A percentile compares a stretch with the other conserved stretches of the same genome.
These are phyloP conservation scores for Apocynum venetum DNA, from an alignment of 257 asterid genomes.

Conservation along the genomic window DNA sequence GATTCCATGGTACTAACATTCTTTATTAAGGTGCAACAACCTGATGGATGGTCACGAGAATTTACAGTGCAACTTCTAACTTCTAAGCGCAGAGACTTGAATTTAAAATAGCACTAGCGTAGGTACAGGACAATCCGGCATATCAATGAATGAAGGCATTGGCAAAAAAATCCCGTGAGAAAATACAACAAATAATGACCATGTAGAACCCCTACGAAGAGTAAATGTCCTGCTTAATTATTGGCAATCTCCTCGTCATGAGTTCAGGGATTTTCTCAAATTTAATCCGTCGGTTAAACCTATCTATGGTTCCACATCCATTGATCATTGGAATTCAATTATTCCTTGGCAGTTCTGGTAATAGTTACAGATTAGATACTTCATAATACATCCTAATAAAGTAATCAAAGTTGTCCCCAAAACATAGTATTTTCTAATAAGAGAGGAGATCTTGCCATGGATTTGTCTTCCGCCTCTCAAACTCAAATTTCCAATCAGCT, in stretches of 20 bases:
- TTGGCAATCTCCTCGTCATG: not conserved
- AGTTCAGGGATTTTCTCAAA: not conserved
- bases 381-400: not conserved
- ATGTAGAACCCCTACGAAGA: not conserved
- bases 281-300: not conserved
- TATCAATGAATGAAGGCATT: not conserved
- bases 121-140: not conserved
- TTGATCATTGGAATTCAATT: not conserved
- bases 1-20: slow-evolving; percentile 10
- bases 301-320: not conserved
- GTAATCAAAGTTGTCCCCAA: slow-evolving; percentile 10
- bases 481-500: not conserved
- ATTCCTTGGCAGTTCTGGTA: not conserved
- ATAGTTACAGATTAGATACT: not conserved
- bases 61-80: not conserved
- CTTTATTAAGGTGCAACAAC: slow-evolving; percentile 2
- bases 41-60: slow-evolving; percentile 1
- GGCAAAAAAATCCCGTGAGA: not conserved
- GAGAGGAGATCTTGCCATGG: not conserved
- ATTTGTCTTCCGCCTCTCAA: not conserved
- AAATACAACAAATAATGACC: not conserved
- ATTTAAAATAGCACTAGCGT: not conserved
- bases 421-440: not conserved
- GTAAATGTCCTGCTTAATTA: not conserved
- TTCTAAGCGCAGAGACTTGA: not conserved